These are phyloP conservation scores for Sanghuangporus sanghuang DNA, from an alignment of 1,284 basidiomycete genomes.

Conservation along the genomic window DNA sequence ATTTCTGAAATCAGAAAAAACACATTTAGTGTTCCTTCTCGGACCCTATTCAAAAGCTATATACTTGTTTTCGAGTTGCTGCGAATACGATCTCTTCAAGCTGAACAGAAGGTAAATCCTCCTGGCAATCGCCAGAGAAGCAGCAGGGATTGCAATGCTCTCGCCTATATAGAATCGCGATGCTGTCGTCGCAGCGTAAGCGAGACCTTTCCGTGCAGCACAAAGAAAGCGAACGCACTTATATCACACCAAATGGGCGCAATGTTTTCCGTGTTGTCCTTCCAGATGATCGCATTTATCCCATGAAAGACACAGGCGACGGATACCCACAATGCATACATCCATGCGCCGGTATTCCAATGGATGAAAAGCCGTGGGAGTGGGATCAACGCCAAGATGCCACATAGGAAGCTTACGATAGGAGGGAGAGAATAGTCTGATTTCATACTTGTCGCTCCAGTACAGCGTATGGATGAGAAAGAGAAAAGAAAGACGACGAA, in stretches of 20 bases:
- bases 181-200: constrained; percentile 25
- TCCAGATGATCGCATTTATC: constrained; percentile 59
- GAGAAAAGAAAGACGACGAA: too few species aligned
- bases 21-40: too few species aligned
- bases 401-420: constrained; percentile 35
- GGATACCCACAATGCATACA: constrained; percentile 52
- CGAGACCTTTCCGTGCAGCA: background rate
- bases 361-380: constrained; percentile 48
- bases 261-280: constrained; percentile 32
- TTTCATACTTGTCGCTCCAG: constrained; percentile 18
- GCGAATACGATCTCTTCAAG: constrained; percentile 4
- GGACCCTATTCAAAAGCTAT: background rate
- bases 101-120: constrained; percentile 38
- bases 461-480: too few species aligned
- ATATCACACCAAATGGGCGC: constrained; percentile 53
- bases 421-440: constrained; percentile 32
- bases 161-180: constrained; percentile 30
- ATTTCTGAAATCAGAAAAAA: background rate
- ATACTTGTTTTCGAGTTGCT: background rate
- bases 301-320: constrained; percentile 39
- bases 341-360: constrained; percentile 54
- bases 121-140: constrained; percentile 41
- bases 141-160: constrained; percentile 34
- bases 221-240: constrained; percentile 27
- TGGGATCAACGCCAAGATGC: constrained; percentile 40